Evolutionary conservation across 1,139 yeast genomes (phyloP).

Genomic region (Debaryomycetaceae sp.): DNA sequence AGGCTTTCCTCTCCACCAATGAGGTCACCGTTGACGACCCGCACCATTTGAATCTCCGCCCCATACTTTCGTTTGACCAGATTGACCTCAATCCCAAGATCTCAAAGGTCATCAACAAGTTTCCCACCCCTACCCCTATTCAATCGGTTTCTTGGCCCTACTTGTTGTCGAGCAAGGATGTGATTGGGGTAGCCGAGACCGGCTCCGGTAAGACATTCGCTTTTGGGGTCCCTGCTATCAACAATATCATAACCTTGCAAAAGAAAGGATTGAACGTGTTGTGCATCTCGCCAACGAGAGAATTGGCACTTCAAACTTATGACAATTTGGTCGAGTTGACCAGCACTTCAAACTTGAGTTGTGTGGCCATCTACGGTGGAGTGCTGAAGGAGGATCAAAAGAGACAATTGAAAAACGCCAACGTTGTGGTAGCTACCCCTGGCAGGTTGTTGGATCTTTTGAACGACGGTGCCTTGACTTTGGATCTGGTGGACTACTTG

Average conservation of each 20-base stretch:
- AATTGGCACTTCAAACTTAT: conserved; percentile 88
- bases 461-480: conserved; percentile 79
- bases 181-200: conserved; percentile 96
- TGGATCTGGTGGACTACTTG: conserved; percentile 66
- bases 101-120: conserved; percentile 55
- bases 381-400: conserved; percentile 94
- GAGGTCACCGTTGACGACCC: conserved; percentile 83
- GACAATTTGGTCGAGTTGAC: conserved; percentile 76
- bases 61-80: conserved; percentile 67
- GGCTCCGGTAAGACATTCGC: conserved; percentile 98
- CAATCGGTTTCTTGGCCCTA: conserved; percentile 98
- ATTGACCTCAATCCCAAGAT: conserved; percentile 55
- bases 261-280: conserved; percentile 65
- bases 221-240: conserved; percentile 95
- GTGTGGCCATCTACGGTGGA: conserved; percentile 95
- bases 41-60: conserved; percentile 46
- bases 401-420: conserved; percentile 51
- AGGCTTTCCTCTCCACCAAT: conserved; percentile 60
- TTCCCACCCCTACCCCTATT: conserved; percentile 91
- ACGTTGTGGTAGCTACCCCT: conserved; percentile 93
- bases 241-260: conserved; percentile 48
- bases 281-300: conserved; percentile 95
- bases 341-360: conserved; percentile 48
- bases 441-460: conserved; percentile 91
- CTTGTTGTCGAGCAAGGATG: conserved; percentile 74